Percentiles rank a stretch among this genome's conserved stretches.
These are phyloP conservation scores for Tephrocybe rancida DNA, from an alignment of 768 basidiomycete genomes.

Conservation along the genomic window DNA sequence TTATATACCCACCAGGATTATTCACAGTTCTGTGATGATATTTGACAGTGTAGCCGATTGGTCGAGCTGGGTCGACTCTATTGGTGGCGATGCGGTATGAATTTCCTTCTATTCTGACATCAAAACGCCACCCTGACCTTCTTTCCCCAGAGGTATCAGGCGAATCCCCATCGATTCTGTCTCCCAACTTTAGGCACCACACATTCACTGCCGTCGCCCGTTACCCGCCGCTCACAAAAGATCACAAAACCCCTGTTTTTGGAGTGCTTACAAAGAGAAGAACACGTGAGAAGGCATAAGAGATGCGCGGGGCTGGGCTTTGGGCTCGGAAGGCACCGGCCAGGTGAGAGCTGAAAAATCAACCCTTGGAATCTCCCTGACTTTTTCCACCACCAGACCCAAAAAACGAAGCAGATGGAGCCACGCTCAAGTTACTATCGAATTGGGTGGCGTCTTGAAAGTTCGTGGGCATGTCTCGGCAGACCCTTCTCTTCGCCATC, in stretches of 20 bases:
- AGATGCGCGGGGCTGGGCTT: slow-evolving; percentile 64
- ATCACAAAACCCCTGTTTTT: slow-evolving; percentile 89
- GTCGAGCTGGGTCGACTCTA: slow-evolving; percentile 77
- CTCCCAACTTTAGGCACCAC: slow-evolving; percentile 78
- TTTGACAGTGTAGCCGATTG: slow-evolving; percentile 72
- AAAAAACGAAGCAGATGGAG: slow-evolving; percentile 49
- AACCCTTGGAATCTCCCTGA: not conserved
- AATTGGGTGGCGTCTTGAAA: slow-evolving; percentile 62
- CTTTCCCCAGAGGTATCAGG: slow-evolving; percentile 55
- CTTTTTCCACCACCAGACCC: not conserved
- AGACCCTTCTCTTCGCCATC: slow-evolving; percentile 20
- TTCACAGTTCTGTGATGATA: slow-evolving; percentile 75
- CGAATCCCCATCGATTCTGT: slow-evolving; percentile 87
- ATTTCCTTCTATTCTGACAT: not conserved
- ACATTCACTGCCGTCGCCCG: slow-evolving; percentile 88
- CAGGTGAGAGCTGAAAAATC: slow-evolving; percentile 3
- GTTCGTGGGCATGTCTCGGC: slow-evolving; percentile 37
- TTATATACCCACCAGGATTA: slow-evolving; percentile 96
- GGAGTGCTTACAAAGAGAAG: slow-evolving; percentile 55
- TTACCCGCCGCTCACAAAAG: slow-evolving; percentile 77
- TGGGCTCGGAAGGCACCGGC: slow-evolving; percentile 27
- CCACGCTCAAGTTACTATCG: slow-evolving; percentile 49
- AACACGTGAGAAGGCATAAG: slow-evolving; percentile 62
- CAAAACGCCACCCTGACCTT: not conserved
- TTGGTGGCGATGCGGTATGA: slow-evolving; percentile 63